Conservation (phyloP, 1,284 basidiomycete genomes). For the Boletus mariae region DNA sequence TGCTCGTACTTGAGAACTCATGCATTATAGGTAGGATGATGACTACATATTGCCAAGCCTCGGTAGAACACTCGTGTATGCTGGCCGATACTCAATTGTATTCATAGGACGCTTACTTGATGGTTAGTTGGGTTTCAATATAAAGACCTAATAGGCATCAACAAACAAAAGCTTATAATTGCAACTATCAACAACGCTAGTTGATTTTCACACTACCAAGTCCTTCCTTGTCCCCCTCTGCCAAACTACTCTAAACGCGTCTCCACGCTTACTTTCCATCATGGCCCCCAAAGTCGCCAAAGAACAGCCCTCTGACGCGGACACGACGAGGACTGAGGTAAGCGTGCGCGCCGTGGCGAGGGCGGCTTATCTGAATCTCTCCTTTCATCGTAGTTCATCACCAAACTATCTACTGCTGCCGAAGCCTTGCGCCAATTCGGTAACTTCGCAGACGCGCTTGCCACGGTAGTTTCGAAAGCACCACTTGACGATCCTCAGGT, state of each 20-base stretch:
- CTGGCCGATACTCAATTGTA: slow-evolving; percentile 16
- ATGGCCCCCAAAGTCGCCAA: slow-evolving; percentile 29
- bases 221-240: slow-evolving; percentile 29
- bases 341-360: slow-evolving; percentile 16
- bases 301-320: slow-evolving; percentile 27
- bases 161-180: slow-evolving; percentile 42
- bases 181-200: slow-evolving; percentile 38
- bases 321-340: slow-evolving; percentile 31
- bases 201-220: slow-evolving; percentile 38
- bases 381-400: slow-evolving; percentile 43
- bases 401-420: slow-evolving; percentile 51
- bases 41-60: not conserved
- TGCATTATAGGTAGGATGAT: slow-evolving; percentile 11
- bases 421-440: slow-evolving; percentile 59
- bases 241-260: slow-evolving; percentile 28
- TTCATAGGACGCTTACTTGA: slow-evolving; percentile 34
- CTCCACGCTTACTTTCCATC: slow-evolving; percentile 12
- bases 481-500: slow-evolving; percentile 35
- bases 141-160: slow-evolving; percentile 36
- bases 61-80: slow-evolving; percentile 9
- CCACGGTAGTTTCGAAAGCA: slow-evolving; percentile 36
- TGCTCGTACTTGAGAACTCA: not conserved
- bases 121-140: slow-evolving; percentile 38
- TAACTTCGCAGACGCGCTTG: slow-evolving; percentile 52
- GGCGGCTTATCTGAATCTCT: slow-evolving; percentile 20